A percentile compares a stretch with the other conserved stretches of the same genome.
Conservation (phyloP, 495 filamentous ascomycete genomes). For the Aspergillus kassunensis region DNA sequence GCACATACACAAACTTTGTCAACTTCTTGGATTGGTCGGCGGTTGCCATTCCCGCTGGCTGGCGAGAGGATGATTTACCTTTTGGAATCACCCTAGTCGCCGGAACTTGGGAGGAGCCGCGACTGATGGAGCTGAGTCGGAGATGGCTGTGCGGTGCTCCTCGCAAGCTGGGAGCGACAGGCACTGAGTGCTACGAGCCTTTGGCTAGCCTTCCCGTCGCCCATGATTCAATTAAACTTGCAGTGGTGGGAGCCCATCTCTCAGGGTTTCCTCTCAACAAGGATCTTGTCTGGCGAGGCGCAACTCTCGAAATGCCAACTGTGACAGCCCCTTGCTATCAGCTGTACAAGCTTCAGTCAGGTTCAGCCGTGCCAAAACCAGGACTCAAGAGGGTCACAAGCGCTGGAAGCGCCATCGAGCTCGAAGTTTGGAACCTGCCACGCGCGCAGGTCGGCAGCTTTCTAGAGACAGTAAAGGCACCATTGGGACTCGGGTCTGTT, state of each 20-base stretch:
- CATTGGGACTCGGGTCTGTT: conserved; percentile 18
- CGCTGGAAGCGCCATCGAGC: conserved; percentile 29
- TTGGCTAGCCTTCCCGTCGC: neutral
- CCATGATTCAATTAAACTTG: conserved; percentile 5
- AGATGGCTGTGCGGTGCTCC: conserved; percentile 12
- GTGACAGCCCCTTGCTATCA: conserved; percentile 14
- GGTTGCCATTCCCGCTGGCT: conserved; percentile 50
- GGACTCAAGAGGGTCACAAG: conserved; percentile 39
- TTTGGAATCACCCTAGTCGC: conserved; percentile 63
- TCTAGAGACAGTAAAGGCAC: conserved; percentile 11
- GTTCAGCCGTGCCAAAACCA: conserved; percentile 12
- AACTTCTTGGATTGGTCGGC: conserved; percentile 65
- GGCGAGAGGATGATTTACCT: conserved; percentile 40
- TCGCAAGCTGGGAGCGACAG: conserved; percentile 28
- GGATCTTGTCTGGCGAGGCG: conserved; percentile 28
- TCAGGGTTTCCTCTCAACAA: conserved; percentile 21
- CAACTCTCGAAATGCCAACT: conserved; percentile 9
- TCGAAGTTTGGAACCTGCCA: conserved; percentile 20
- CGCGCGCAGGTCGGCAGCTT: conserved; percentile 12
- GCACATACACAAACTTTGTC: conserved; percentile 59
- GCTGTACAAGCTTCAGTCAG: neutral
- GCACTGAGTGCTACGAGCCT: conserved; percentile 48
- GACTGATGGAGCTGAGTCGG: conserved; percentile 13
- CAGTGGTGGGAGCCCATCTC: conserved; percentile 21
- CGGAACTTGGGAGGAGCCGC: conserved; percentile 36